Evolutionary conservation across 352 stramenopile genomes (phyloP).

Genomic region (Phytophthora idaei): DNA sequence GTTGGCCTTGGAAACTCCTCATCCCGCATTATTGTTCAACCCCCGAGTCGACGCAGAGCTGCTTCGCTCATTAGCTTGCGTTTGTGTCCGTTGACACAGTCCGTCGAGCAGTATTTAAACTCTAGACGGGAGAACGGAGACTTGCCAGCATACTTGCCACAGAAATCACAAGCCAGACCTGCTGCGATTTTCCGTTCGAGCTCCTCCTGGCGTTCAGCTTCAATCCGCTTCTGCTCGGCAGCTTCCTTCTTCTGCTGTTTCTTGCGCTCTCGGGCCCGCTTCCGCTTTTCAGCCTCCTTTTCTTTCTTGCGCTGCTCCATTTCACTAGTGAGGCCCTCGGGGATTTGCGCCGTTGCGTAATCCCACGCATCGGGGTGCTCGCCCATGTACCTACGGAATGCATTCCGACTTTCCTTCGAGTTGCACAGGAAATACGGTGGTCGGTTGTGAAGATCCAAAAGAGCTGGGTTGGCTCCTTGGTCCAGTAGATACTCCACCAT

Average conservation of each 20-base stretch:
- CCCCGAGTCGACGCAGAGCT: constrained; percentile 80
- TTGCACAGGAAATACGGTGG: constrained; percentile 91
- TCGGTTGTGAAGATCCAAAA: constrained; percentile 80
- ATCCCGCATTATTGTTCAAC: constrained; percentile 23
- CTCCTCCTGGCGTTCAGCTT: constrained; percentile 66
- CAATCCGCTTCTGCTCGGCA: constrained; percentile 66
- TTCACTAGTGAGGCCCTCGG: constrained; percentile 71
- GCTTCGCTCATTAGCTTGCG: constrained; percentile 93
- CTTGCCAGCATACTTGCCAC: constrained; percentile 82
- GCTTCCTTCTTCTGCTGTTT: constrained; percentile 89
- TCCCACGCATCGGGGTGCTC: constrained; percentile 84
- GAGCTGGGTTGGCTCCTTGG: constrained; percentile 82
- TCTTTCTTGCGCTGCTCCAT: constrained; percentile 89
- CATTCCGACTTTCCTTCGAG: constrained; percentile 90
- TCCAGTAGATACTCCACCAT: constrained; percentile 82
- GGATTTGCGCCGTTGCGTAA: constrained; percentile 75
- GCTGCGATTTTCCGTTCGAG: constrained; percentile 75
- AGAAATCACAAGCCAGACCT: constrained; percentile 79
- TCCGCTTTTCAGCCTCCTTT: constrained; percentile 89
- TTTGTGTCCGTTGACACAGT: constrained; percentile 94
- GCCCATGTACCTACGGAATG: constrained; percentile 89
- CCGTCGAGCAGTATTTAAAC: constrained; percentile 94
- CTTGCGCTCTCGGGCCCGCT: constrained; percentile 90
- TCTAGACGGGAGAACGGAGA: constrained; percentile 92
- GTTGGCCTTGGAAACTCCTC: not conserved